Evolutionary conservation across 1,284 basidiomycete species (phyloP).

Genomic region (Irpex lacteus): DNA sequence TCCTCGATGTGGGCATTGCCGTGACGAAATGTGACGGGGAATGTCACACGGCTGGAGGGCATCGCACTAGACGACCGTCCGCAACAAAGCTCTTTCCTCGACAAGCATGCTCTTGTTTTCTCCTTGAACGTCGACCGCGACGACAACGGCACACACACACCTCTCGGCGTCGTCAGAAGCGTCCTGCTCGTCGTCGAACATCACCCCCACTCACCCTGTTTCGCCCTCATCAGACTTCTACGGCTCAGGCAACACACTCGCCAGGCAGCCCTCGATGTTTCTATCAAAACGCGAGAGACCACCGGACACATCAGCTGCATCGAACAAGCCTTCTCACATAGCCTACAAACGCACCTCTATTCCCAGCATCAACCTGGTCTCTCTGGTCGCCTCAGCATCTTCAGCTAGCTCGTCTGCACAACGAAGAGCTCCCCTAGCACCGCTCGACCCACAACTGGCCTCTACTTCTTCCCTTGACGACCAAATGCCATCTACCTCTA

Average conservation of each 20-base stretch:
- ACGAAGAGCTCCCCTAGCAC: conserved; percentile 28
- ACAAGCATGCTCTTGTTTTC: conserved; percentile 10
- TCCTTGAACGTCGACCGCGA: conserved; percentile 1
- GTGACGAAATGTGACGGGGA: background rate
- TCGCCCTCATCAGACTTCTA: background rate
- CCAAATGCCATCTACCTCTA: conserved; percentile 25
- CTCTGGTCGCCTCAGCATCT: conserved; percentile 9
- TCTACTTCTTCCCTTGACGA: conserved; percentile 23
- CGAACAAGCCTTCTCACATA: conserved; percentile 15
- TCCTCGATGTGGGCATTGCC: conserved; percentile 11
- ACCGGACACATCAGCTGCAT: conserved; percentile 13
- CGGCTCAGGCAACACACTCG: background rate
- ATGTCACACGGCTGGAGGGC: conserved; percentile 2
- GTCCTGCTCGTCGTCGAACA: background rate
- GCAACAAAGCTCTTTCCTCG: conserved; percentile 4
- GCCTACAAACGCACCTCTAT: conserved; percentile 22
- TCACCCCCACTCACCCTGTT: background rate
- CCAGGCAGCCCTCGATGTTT: conserved; percentile 17
- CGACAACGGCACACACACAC: too few species aligned
- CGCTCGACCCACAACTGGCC: conserved; percentile 27
- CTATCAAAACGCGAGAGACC: conserved; percentile 16
- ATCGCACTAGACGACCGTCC: conserved; percentile 6
- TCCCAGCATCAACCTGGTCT: conserved; percentile 15
- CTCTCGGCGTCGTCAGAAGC: background rate
- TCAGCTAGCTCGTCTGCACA: conserved; percentile 7